These are phyloP conservation scores for Penicillium turbatum DNA, from an alignment of 495 filamentous ascomycete genomes.

Conservation along the genomic window DNA sequence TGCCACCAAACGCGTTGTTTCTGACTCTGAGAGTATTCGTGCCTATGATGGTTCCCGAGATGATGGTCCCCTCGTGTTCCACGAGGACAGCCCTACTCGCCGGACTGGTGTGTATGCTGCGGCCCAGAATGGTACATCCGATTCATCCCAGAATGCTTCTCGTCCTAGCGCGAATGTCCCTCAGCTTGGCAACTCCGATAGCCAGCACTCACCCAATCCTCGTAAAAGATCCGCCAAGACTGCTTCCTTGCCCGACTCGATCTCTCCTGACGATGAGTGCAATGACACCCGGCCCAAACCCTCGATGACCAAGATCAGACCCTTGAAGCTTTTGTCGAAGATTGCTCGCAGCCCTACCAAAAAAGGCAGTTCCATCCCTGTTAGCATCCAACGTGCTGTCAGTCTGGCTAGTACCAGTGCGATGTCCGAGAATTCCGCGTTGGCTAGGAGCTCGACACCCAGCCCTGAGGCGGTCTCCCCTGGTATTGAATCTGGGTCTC, in stretches of 20 bases:
- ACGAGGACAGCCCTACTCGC: background rate
- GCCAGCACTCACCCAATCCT: background rate
- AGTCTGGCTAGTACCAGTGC: background rate
- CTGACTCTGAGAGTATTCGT: background rate
- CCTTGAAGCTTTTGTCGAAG: background rate
- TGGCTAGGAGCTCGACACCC: background rate
- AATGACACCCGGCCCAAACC: background rate
- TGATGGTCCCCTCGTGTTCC: background rate
- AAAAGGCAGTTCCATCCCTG: background rate
- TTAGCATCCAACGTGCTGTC: constrained; percentile 12
- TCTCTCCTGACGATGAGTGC: background rate
- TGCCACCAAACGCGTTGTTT: background rate
- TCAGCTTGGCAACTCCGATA: background rate
- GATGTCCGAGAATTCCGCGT: background rate
- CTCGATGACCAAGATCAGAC: background rate
- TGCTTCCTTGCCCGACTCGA: constrained; percentile 26
- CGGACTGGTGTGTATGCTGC: background rate
- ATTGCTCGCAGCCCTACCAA: background rate
- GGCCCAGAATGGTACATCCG: background rate
- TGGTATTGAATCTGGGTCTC: background rate
- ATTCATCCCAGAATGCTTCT: background rate
- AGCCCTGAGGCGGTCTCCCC: background rate
- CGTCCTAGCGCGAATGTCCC: background rate
- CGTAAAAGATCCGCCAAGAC: constrained; percentile 27
- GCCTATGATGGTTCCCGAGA: background rate